Evolutionary conservation across 2,329 filamentous ascomycete genomes (phyloP), one percentile per base, ranked within the genome.

Genomic region (Colletotrichum scovillei): DNA sequence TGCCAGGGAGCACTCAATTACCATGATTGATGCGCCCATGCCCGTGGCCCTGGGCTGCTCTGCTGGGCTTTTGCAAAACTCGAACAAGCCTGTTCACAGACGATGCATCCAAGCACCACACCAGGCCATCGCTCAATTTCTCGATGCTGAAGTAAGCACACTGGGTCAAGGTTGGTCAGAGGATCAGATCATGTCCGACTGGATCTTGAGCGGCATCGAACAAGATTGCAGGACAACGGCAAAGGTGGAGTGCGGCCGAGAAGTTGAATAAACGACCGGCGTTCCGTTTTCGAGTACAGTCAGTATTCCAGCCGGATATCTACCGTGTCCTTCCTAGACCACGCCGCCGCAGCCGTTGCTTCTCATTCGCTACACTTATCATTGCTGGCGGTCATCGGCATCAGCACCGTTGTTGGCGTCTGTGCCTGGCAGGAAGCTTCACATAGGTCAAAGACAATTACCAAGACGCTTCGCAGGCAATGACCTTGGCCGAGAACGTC

Each of bases 181-280:
- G 7, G 49, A 62, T 67, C 69, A 72, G 64, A 49, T 30, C 35
- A 72, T 68, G 52, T 56, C 42, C 60, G 22, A 52, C 11, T n/a
- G n/a, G 42, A 35, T 19, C 11, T 46, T 46, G 59, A 60, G 28
- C 42, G 24, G 66, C 53, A 49, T 65, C 22, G 14, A 42, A 32
- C 52, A 56, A 73, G 35, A 70, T 73, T 70, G 60, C 60, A 73
- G 67, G 67, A 65, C 26, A 58, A 32, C 24, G 59, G n/a, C 55
- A 56, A 46, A 52, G 16, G 52, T 58, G 42, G 24, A 14, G 12
- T 53, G 42, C 24, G 55, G 63, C 35, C 14, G 14, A 8, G 38
- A 42, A 42, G 38, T 14, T 53, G 57, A 7, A n/a, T 24, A 11
- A 24, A 38, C n/a, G 5, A 46, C 26, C 30, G 14, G 58, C 49